A percentile compares a stretch with the other conserved stretches of the same genome.
Conservation (phyloP, 2,329 filamentous ascomycete genomes). For the Aspergillus floridensis region DNA sequence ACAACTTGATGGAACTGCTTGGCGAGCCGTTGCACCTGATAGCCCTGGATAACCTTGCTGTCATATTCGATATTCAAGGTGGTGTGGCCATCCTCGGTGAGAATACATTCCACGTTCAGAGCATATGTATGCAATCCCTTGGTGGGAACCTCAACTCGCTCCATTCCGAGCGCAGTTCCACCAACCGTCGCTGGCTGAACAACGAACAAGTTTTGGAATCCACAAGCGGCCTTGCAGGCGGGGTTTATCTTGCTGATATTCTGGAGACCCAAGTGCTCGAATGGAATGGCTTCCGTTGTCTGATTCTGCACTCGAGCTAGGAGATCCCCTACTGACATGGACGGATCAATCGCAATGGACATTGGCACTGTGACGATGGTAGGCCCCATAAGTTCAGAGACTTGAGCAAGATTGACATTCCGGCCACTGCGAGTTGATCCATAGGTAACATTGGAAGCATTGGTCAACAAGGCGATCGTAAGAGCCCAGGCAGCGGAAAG, state of each 20-base stretch:
- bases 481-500: constrained; percentile 41
- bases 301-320: constrained; percentile 54
- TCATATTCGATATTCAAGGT: background rate
- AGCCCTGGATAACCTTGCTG: background rate
- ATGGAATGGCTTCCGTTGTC: constrained; percentile 53
- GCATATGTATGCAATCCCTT: background rate
- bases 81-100: background rate
- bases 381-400: constrained; percentile 34
- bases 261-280: constrained; percentile 56
- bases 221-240: constrained; percentile 29
- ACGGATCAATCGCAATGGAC: constrained; percentile 4
- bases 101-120: background rate
- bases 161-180: constrained; percentile 16
- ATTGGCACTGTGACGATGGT: constrained; percentile 18
- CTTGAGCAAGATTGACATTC: constrained; percentile 35
- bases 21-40: background rate
- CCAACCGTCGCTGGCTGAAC: constrained; percentile 27
- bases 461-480: constrained; percentile 23
- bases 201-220: constrained; percentile 42
- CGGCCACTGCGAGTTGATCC: constrained; percentile 26
- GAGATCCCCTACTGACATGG: constrained; percentile 43
- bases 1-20: background rate
- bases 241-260: constrained; percentile 46
- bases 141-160: background rate
- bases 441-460: constrained; percentile 23